A percentile compares a stretch with the other conserved stretches of the same genome.
phyloP scores from a whole-genome alignment of 2,329 filamentous ascomycete species.

The Cordyceps pruinosa region DNA sequence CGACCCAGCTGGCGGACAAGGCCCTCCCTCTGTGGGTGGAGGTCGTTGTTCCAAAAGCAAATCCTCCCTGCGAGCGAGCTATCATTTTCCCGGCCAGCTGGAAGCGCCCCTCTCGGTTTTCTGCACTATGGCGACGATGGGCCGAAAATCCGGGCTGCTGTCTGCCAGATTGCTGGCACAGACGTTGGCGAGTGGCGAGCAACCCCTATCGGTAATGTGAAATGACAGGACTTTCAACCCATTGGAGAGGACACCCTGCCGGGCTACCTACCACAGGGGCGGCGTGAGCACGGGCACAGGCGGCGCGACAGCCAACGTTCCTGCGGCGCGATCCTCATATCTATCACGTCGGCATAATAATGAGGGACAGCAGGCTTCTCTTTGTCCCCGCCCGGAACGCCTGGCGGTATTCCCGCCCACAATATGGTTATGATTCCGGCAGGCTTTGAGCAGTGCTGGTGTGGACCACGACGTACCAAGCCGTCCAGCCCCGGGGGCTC shows the following conservation, averaged over 20 bases:
- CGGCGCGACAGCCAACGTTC: background rate
- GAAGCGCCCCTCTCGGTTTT: background rate
- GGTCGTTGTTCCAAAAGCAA: constrained; percentile 14
- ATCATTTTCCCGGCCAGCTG: constrained; percentile 17
- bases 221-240: background rate
- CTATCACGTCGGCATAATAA: constrained; percentile 7
- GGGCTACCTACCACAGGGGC: background rate
- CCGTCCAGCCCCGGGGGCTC: constrained; percentile 5
- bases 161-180: background rate
- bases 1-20: background rate
- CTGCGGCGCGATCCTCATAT: constrained; percentile 7
- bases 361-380: background rate
- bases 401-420: constrained; percentile 10
- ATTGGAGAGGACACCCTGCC: background rate
- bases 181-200: background rate
- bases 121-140: constrained; percentile 4
- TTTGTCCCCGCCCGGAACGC: constrained; percentile 7
- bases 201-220: no score
- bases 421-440: constrained; percentile 10
- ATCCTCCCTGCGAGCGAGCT: constrained; percentile 17
- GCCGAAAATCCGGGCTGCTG: background rate
- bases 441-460: background rate
- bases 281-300: background rate
- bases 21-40: background rate
- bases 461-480: constrained; percentile 6